Conservation (phyloP, 2,329 filamentous ascomycete genomes). For the Nothophaeocryptopus gaeumannii region DNA sequence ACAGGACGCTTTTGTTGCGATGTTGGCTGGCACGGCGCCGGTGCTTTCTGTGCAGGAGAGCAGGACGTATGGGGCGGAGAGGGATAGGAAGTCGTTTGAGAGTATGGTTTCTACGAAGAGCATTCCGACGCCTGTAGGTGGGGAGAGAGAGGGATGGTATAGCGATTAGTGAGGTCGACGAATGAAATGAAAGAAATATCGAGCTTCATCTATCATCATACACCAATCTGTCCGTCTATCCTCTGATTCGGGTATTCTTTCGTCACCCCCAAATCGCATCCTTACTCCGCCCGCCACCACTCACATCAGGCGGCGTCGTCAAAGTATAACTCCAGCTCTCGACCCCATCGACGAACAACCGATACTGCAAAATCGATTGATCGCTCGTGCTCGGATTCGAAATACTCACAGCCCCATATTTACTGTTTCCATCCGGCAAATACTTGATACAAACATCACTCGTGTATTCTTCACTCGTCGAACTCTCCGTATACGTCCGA, state of each 20-base stretch:
- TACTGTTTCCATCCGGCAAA: slow-evolving; percentile 79
- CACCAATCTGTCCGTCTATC: background rate
- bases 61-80: background rate
- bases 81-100: background rate
- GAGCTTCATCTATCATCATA: no score
- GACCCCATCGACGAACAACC: slow-evolving; percentile 75
- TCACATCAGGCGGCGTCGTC: slow-evolving; percentile 42
- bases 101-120: no score
- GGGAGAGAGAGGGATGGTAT: background rate
- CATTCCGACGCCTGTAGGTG: no score
- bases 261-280: slow-evolving; percentile 46
- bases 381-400: slow-evolving; percentile 61
- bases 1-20: background rate
- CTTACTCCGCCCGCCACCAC: slow-evolving; percentile 42
- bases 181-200: background rate
- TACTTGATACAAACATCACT: slow-evolving; percentile 84
- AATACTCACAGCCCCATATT: slow-evolving; percentile 82
- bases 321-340: slow-evolving; percentile 68
- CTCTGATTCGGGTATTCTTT: background rate
- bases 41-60: slow-evolving; percentile 3
- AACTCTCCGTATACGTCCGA: slow-evolving; percentile 70
- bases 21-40: background rate
- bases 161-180: background rate
- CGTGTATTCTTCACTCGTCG: slow-evolving; percentile 56
- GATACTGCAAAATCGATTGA: slow-evolving; percentile 74